Evolutionary conservation across 2,329 filamentous ascomycete species (phyloP).

Genomic region (Colletotrichum shisoi): DNA sequence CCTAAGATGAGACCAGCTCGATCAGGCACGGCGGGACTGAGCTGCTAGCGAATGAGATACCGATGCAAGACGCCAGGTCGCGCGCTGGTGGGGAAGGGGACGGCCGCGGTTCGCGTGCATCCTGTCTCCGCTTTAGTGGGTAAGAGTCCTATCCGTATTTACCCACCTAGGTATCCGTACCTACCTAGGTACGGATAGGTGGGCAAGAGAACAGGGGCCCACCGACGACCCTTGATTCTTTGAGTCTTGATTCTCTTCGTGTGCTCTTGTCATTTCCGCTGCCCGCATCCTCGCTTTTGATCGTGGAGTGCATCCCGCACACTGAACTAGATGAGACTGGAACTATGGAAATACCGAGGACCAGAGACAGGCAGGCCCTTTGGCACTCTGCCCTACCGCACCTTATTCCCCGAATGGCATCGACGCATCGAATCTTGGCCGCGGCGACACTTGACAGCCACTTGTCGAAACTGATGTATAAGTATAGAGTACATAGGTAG

Average conservation of each 20-base stretch:
- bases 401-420: slow-evolving; percentile 21
- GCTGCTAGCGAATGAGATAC: slow-evolving; percentile 20
- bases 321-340: neutral
- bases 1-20: neutral
- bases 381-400: slow-evolving; percentile 2
- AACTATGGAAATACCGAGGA: slow-evolving; percentile 11
- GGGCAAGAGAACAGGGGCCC: no score
- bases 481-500: no score
- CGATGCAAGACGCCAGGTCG: slow-evolving; percentile 14
- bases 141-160: no score
- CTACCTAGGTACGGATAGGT: no score
- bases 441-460: no score
- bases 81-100: slow-evolving; percentile 15
- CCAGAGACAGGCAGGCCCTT: slow-evolving; percentile 9
- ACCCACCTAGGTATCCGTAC: no score
- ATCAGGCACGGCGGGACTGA: neutral
- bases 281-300: slow-evolving; percentile 3
- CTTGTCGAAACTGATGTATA: neutral
- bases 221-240: no score
- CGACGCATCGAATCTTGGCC: slow-evolving; percentile 28
- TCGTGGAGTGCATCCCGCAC: neutral
- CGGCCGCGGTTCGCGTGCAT: neutral
- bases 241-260: slow-evolving; percentile 8
- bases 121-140: no score
- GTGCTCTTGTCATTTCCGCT: slow-evolving; percentile 9